Evolutionary conservation across 768 basidiomycete species (phyloP).

Genomic region (Tremella yokohamensis): DNA sequence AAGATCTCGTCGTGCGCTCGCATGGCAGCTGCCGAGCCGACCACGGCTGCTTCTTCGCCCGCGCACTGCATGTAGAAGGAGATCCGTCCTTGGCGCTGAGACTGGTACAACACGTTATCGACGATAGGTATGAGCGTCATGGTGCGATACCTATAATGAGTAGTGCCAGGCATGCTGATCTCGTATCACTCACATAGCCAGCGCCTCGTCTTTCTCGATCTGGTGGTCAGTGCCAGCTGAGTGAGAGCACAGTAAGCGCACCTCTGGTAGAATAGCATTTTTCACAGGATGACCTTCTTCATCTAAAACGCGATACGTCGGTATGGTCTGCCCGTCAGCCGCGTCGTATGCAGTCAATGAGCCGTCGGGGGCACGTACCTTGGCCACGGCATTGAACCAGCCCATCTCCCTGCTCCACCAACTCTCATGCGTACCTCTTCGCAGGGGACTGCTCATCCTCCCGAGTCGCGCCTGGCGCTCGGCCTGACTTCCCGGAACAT

Average conservation of each 20-base stretch:
- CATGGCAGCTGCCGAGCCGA: conserved; percentile 83
- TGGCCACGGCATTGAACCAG: conserved; percentile 47
- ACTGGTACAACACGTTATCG: conserved; percentile 84
- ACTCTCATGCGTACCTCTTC: conserved; percentile 46
- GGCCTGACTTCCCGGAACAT: conserved; percentile 38
- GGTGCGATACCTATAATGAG: conserved; percentile 27
- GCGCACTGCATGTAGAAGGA: conserved; percentile 57
- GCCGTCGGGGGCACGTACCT: conserved; percentile 23
- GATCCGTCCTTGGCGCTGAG: conserved; percentile 78
- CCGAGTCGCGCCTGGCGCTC: conserved; percentile 29
- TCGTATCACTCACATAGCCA: conserved; percentile 62
- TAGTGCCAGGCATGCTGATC: conserved; percentile 34
- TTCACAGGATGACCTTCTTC: conserved; percentile 69
- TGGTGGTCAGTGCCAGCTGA: background rate
- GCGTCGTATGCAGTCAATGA: no score
- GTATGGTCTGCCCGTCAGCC: conserved; percentile 56
- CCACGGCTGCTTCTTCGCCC: conserved; percentile 85
- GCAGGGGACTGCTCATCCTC: conserved; percentile 39
- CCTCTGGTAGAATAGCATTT: conserved; percentile 72
- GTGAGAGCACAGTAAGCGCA: conserved; percentile 45
- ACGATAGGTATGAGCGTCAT: conserved; percentile 60
- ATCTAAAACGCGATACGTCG: conserved; percentile 82
- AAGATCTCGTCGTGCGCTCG: conserved; percentile 82
- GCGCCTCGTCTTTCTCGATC: conserved; percentile 27
- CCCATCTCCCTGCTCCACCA: conserved; percentile 45